Conservation (phyloP, 164 flowering plant species). For the Nymphaea thermarum region DNA sequence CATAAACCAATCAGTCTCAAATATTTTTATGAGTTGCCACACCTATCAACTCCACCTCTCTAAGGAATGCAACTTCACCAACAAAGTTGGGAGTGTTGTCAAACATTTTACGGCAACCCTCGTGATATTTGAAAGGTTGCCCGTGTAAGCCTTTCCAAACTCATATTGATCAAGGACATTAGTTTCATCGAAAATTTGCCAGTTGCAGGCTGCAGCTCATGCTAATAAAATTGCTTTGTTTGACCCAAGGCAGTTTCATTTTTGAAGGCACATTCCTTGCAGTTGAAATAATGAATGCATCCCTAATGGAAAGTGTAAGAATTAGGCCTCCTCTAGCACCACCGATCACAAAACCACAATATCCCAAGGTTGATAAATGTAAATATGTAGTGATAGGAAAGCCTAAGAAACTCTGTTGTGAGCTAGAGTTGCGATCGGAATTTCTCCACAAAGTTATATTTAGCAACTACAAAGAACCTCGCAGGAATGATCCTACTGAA, state of each 20-base stretch:
- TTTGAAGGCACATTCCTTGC: constrained; percentile 18
- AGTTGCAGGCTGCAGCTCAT: constrained; percentile 46
- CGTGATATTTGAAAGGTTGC: constrained; percentile 23
- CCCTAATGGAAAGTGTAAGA: constrained; percentile 35
- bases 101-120: constrained; percentile 51
- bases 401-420: constrained; percentile 12
- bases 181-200: constrained; percentile 43
- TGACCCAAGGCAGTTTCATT: constrained; percentile 47
- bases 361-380: background rate
- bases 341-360: constrained; percentile 12
- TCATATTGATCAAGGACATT: constrained; percentile 54
- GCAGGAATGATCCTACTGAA: constrained; percentile 54
- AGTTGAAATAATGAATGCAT: constrained; percentile 21
- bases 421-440: constrained; percentile 51
- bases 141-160: constrained; percentile 47
- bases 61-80: constrained; percentile 46
- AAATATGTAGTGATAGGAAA: background rate
- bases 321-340: constrained; percentile 37
- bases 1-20: constrained; percentile 37
- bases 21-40: constrained; percentile 47
- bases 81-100: constrained; percentile 35
- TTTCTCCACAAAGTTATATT: constrained; percentile 63
- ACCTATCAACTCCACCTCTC: constrained; percentile 44
- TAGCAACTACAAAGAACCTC: constrained; percentile 36
- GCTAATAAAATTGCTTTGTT: constrained; percentile 35